These are phyloP conservation scores for Brachypodium distachyon DNA, from an alignment of 202 grass and related monocot genomes.

Conservation along the genomic window DNA sequence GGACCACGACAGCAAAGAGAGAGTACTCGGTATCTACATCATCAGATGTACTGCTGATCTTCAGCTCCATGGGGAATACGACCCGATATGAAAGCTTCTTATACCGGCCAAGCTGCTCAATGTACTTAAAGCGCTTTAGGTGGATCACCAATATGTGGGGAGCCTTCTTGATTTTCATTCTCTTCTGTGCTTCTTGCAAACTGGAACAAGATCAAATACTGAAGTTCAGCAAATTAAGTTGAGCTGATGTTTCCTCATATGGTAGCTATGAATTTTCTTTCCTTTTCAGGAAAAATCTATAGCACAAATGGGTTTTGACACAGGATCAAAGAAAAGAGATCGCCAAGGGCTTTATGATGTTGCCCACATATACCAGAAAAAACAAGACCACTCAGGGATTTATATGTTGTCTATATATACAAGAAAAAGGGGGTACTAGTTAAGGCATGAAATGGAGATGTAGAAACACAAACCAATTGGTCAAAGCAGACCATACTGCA, in stretches of 20 bases:
- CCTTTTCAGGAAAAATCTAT: conserved; percentile 9
- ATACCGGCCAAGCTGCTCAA: conserved; percentile 87
- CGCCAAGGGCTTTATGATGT: background rate
- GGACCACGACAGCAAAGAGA: conserved; percentile 88
- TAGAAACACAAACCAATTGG: background rate
- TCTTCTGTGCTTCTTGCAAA: conserved; percentile 98
- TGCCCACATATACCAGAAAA: background rate
- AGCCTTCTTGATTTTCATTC: conserved; percentile 99
- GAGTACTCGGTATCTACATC: conserved; percentile 82
- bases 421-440: background rate
- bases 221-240: conserved; percentile 15
- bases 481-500: conserved; percentile 11
- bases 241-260: background rate
- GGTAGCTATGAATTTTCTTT: background rate
- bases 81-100: conserved; percentile 97
- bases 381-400: background rate
- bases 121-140: conserved; percentile 95
- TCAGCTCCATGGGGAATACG: conserved; percentile 96
- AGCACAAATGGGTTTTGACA: background rate
- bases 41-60: conserved; percentile 63
- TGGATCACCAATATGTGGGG: conserved; percentile 92
- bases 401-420: background rate
- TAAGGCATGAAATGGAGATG: background rate
- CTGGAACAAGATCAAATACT: conserved; percentile 38
- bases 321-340: background rate